Base-by-base conservation (phyloP, 176 grass and related monocot species). In the Eragrostis nindensis region DNA sequence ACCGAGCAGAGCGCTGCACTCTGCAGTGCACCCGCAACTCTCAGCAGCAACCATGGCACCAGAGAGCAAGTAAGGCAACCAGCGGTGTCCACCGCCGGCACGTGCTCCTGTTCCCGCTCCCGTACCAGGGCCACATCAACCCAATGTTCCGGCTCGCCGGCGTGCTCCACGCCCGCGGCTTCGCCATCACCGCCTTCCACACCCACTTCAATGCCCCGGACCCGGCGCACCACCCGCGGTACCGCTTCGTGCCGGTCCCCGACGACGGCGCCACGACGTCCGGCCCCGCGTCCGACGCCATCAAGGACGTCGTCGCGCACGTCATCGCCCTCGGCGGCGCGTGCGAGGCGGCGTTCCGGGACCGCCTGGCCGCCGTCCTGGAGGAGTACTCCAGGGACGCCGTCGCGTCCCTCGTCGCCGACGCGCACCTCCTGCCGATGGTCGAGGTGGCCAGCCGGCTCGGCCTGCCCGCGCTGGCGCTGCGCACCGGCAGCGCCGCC, bases 91-190 rank as follows among this genome's bases (percentile, higher is more conserved):
- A n/a, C n/a, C 38, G 73, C n/a, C 70, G 42, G 4, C 80, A 83
- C 45, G 82, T 91, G 32, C 73, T 88, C 7, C 26, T 91, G 10
- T 91, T 91, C 80, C 89, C 89, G 18, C 44, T 80, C 3, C 70
- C 85, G 25, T 84, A 80, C 66, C 89, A 91, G 66, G 85, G 89
- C 17, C 89, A 91, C 63, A 77, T 91, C 71, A 91, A 77, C 39
- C 89, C 89, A 3, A 88, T 88, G 85, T 75, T 91, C 71, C 81
- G 72, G 43, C 89, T 91, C 6, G 89, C 84, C 22, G 76, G 75
- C 81, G 52, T 55, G 18, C 52, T 55, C 52, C 18, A 55, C 52
- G 21, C 52, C 52, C 52, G 52, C 52, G 52, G 52, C 52, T 55
- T 55, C 52, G 17, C 52, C 18, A 8, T 55, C 52, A 55, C 52